Conservation (phyloP, 202 grass and related monocot genomes). For the Bolboschoenoplectus hybrid region DNA sequence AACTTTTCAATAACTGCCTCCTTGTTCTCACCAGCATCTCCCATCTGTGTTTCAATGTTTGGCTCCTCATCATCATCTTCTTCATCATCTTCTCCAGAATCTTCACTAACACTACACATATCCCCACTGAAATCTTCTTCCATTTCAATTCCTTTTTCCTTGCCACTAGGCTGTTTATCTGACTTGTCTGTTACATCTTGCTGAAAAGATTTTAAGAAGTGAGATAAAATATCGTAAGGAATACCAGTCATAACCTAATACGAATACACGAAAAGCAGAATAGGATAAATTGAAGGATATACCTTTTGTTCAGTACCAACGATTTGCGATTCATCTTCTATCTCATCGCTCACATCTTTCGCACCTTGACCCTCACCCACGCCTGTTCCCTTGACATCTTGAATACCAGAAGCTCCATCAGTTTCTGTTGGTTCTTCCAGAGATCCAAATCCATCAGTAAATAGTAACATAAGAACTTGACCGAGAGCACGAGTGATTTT, state of each 20-base stretch:
- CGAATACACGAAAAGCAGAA: background rate
- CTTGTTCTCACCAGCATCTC: constrained; percentile 72
- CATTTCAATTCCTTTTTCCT: constrained; percentile 77
- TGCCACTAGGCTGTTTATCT: constrained; percentile 62
- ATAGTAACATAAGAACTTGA: constrained; percentile 69
- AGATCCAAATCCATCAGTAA: constrained; percentile 82
- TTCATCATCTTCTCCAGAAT: constrained; percentile 60
- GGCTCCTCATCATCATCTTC: constrained; percentile 61
- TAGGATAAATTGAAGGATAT: constrained; percentile 13
- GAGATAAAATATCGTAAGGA: constrained; percentile 26
- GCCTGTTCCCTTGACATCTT: constrained; percentile 82
- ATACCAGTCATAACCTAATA: background rate
- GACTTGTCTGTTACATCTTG: constrained; percentile 60
- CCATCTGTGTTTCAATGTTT: constrained; percentile 88
- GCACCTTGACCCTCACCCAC: constrained; percentile 88
- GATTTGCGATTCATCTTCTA: constrained; percentile 76
- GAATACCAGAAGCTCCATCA: constrained; percentile 48
- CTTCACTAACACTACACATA: constrained; percentile 72
- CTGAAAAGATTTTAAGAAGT: constrained; percentile 36
- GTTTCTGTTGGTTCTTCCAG: constrained; percentile 64
- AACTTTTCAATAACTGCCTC: constrained; percentile 76
- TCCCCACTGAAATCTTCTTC: constrained; percentile 67
- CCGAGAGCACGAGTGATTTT: constrained; percentile 82
- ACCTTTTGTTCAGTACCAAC: constrained; percentile 64
- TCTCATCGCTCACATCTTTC: constrained; percentile 78